Base-by-base conservation (phyloP, 2,329 filamentous ascomycete species). In the Corynespora cassiicola region DNA sequence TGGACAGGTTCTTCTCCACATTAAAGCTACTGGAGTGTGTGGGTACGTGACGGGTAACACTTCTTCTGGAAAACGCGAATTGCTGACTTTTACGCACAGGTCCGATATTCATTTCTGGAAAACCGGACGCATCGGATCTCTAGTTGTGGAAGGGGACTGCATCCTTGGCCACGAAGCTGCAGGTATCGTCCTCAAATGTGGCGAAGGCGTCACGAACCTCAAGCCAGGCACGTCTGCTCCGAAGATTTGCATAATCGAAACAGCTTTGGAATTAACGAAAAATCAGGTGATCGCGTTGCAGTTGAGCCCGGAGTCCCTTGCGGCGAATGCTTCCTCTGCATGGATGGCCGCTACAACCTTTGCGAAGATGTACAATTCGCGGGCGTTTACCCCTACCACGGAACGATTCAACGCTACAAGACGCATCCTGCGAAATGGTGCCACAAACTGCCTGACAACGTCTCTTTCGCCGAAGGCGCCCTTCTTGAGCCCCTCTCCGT, bases 61-160 rank as follows among this genome's bases (percentile, higher is more conserved):
- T n/a, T n/a, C n/a, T n/a, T n/a, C n/a, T n/a, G n/a, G n/a, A n/a
- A n/a, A n/a, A n/a, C n/a, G n/a, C n/a, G n/a, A n/a, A n/a, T n/a
- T n/a, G n/a, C n/a, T n/a, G n/a, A n/a, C n/a, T n/a, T n/a, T n/a
- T n/a, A n/a, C n/a, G 8, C 4, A 7, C 7, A 81, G 78, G 25
- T 86, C 82, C 1, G 84, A 87, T 52, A 77, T 87, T 47, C 84
- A 87, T 58, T 84, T 86, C 51, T 87, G 84, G 84, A 82, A 82
- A 52, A 70, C 74, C 1, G 84, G 84, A 16, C 69, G 76, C 9
- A 87, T 87, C 53, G 84, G 85, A 2, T 74, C 76, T 2, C 72
- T 87, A 2, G 74, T 81, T 2, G 77, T 87, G 9, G 75, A 82
- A 41, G 78, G 78, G 14, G 80, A 85, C 49, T 84, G 81, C 52